These are phyloP conservation scores for Tolypocladium album DNA, from an alignment of 2,329 filamentous ascomycete genomes.

Conservation along the genomic window DNA sequence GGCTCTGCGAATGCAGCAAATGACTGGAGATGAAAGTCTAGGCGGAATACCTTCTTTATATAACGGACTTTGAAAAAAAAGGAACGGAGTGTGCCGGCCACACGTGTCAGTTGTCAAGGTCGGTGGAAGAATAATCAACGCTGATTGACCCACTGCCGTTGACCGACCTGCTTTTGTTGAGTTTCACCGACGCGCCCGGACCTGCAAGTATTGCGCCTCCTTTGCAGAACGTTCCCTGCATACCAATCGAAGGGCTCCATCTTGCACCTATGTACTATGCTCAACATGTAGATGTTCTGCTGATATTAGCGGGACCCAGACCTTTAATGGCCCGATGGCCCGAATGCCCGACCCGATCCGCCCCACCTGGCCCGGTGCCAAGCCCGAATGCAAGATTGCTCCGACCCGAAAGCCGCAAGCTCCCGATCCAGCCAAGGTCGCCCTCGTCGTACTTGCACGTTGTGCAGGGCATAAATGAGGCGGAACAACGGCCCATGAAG, in stretches of 20 bases:
- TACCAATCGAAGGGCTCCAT: neutral
- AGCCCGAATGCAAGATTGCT: neutral
- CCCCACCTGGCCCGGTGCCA: slow-evolving; percentile 5
- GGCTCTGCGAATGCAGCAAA: neutral
- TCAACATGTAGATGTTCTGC: too few relatives aligned
- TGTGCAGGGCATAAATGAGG: too few relatives aligned
- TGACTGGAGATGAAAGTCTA: neutral
- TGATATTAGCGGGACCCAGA: too few relatives aligned
- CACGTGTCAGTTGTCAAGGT: neutral
- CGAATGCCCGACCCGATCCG: neutral
- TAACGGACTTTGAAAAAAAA: too few relatives aligned
- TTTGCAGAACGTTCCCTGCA: neutral
- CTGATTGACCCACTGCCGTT: neutral
- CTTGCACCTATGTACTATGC: neutral
- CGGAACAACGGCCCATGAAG: neutral
- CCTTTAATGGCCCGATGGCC: neutral
- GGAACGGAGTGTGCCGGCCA: neutral
- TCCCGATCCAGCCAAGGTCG: neutral
- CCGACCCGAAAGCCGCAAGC: neutral
- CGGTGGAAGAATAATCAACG: neutral
- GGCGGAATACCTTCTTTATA: neutral
- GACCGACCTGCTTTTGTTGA: neutral
- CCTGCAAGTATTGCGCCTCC: neutral
- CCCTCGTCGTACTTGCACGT: neutral
- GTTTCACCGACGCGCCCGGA: neutral